These are phyloP conservation scores for Euryodendron excelsum DNA, from an alignment of 148 eudicot species.

Conservation along the genomic window DNA sequence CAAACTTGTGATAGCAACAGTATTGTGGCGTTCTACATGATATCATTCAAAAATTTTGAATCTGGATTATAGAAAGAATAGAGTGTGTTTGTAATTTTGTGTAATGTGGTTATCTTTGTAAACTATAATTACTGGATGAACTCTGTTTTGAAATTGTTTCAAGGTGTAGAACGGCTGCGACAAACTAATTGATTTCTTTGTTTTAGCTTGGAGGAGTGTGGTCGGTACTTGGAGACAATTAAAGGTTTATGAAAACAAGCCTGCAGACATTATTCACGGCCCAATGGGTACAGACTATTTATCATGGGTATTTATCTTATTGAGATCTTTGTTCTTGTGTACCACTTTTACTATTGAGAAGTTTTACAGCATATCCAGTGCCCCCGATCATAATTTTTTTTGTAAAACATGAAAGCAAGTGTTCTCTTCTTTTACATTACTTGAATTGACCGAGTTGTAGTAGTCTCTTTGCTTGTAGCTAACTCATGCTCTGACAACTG, in stretches of 20 bases:
- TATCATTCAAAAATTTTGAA: not conserved
- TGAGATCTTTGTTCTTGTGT: not conserved
- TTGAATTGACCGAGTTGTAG: not conserved
- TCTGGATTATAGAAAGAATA: not conserved
- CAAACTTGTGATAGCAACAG: not conserved
- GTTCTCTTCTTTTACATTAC: not conserved
- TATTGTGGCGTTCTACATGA: not conserved
- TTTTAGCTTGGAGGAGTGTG: constrained; percentile 95
- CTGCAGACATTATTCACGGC: constrained; percentile 94
- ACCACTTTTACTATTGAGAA: not conserved
- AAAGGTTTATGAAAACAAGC: constrained; percentile 91
- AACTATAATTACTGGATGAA: not conserved
- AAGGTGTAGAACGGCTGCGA: not conserved
- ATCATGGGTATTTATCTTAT: constrained; percentile 60
- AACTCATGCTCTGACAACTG: constrained; percentile 75
- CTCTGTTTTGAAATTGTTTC: not conserved
- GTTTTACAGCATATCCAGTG: not conserved
- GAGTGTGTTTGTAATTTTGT: not conserved
- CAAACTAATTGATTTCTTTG: constrained; percentile 2
- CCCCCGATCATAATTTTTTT: not conserved
- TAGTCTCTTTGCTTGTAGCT: constrained; percentile 43
- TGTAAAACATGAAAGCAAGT: not conserved
- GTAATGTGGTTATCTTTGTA: not conserved
- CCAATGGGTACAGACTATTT: constrained; percentile 82
- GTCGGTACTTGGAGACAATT: constrained; percentile 85